A percentile compares a stretch with the other conserved stretches of the same genome.
These are phyloP conservation scores for Cercospora nicotianae DNA, from an alignment of 2,329 filamentous ascomycete species.

Conservation along the genomic window DNA sequence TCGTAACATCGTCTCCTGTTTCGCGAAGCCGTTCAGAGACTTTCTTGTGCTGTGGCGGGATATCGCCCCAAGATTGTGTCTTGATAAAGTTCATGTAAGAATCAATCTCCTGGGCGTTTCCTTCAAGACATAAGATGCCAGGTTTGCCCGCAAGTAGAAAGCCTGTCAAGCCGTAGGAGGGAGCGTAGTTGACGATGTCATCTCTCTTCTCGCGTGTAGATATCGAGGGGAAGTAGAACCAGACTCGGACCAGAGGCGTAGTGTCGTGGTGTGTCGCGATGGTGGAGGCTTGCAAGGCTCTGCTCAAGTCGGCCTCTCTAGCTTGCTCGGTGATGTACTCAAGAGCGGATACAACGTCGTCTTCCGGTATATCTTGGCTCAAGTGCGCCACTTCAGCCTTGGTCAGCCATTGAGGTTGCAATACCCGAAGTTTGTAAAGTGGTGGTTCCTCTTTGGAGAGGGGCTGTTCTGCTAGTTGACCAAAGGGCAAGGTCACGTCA, in stretches of 20 bases:
- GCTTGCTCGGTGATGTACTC: slow-evolving; percentile 48
- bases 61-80: slow-evolving; percentile 63
- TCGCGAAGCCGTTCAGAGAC: slow-evolving; percentile 59
- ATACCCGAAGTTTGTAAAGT: slow-evolving; percentile 44
- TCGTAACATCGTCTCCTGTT: slow-evolving; percentile 30
- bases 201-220: slow-evolving; percentile 60
- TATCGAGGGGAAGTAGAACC: slow-evolving; percentile 65
- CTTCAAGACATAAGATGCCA: slow-evolving; percentile 56
- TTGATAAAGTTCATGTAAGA: slow-evolving; percentile 65
- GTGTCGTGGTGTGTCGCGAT: not conserved
- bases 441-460: not conserved
- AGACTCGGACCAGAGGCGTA: slow-evolving; percentile 52
- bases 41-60: slow-evolving; percentile 62
- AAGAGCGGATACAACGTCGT: slow-evolving; percentile 50
- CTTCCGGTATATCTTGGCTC: slow-evolving; percentile 43
- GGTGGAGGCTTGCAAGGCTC: not conserved
- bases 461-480: not conserved
- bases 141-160: slow-evolving; percentile 63
- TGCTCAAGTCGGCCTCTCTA: not conserved
- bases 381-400: slow-evolving; percentile 49
- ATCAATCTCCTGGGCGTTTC: slow-evolving; percentile 51
- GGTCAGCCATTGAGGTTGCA: slow-evolving; percentile 56
- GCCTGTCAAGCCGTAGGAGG: slow-evolving; percentile 55
- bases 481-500: slow-evolving; percentile 3
- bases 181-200: slow-evolving; percentile 57